Conservation (phyloP, 345 rosid species). For the Gynandropsis gynandra region DNA sequence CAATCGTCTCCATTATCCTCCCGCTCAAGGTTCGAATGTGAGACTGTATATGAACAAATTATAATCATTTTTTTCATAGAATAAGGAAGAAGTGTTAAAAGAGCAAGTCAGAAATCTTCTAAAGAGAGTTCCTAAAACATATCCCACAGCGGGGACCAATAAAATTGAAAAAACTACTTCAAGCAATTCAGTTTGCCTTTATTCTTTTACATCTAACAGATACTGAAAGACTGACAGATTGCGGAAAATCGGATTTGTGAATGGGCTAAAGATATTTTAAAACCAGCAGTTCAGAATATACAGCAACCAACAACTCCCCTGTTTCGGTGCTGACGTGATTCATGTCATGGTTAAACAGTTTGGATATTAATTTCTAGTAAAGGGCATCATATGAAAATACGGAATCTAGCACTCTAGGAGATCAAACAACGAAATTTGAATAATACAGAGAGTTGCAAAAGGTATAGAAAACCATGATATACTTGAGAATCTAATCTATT, state of each 20-base stretch:
- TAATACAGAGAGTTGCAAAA: neutral
- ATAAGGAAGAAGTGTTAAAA: neutral
- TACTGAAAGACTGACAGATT: too few relatives aligned
- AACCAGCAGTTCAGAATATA: too few relatives aligned
- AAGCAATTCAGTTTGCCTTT: too few relatives aligned
- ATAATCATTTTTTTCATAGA: slow-evolving; percentile 9
- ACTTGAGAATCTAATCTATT: slow-evolving; percentile 20
- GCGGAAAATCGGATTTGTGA: too few relatives aligned
- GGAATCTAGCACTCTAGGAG: neutral
- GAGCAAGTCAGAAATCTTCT: neutral
- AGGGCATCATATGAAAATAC: neutral
- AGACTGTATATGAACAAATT: slow-evolving; percentile 40
- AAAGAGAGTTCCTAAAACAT: slow-evolving; percentile 8
- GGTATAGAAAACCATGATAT: neutral
- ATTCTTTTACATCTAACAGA: too few relatives aligned
- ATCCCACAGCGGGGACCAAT: neutral
- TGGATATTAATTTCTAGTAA: neutral
- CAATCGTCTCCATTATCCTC: slow-evolving; percentile 78
- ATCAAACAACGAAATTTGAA: neutral
- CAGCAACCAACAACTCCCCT: too few relatives aligned
- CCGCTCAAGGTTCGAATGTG: slow-evolving; percentile 82
- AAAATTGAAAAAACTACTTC: too few relatives aligned
- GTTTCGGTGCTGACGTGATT: too few relatives aligned
- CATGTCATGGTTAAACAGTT: too few relatives aligned
- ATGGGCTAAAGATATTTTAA: too few relatives aligned